Percentiles rank a stretch among this genome's conserved stretches.
Conservation (phyloP, 768 basidiomycete species). For the Leccinellum rugosiceps region DNA sequence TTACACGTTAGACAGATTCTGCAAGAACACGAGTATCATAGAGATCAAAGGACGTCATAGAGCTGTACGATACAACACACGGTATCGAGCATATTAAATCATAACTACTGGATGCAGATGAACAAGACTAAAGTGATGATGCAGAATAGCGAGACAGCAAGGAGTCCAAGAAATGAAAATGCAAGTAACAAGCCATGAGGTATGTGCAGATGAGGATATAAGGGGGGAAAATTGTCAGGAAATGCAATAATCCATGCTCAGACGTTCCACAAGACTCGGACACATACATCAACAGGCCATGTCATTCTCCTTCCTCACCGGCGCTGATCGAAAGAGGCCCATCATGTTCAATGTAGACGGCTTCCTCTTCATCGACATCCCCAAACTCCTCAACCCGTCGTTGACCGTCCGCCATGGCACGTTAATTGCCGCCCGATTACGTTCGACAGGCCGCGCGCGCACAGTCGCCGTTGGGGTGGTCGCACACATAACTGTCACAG, state of each 20-base stretch:
- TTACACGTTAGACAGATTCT: not conserved
- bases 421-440: constrained; percentile 5
- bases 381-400: constrained; percentile 6
- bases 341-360: constrained; percentile 27
- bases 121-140: not conserved
- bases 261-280: not conserved
- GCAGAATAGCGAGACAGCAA: not conserved
- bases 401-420: constrained; percentile 4
- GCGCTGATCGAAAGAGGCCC: constrained; percentile 29
- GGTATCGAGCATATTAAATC: not conserved
- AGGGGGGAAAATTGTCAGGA: not conserved
- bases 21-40: not conserved
- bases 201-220: not conserved
- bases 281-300: not conserved
- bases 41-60: not conserved
- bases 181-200: not conserved
- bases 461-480: not conserved
- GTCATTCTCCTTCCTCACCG: constrained; percentile 16
- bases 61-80: no score
- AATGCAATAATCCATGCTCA: not conserved
- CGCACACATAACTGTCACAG: no score
- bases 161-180: not conserved
- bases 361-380: constrained; percentile 18
- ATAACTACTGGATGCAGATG: not conserved
- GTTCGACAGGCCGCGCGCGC: not conserved